phyloP scores from a whole-genome alignment of 2,329 filamentous ascomycete species.

The Trichoderma aggressivum region DNA sequence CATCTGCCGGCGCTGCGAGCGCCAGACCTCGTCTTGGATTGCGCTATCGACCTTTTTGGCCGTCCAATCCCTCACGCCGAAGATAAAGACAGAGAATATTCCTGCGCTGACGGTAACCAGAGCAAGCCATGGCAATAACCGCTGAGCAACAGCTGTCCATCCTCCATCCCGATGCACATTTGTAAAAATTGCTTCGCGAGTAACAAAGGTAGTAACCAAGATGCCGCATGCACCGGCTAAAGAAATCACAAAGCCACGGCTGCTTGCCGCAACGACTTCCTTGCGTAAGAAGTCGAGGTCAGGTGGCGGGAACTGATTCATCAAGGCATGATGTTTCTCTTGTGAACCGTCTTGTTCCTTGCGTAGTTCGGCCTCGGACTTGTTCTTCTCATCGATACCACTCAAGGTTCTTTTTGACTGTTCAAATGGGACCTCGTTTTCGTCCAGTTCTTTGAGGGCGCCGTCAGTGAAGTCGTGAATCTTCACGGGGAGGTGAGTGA shows the following conservation, averaged over 20 bases:
- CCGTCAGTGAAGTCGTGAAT: conserved; percentile 67
- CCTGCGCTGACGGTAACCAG: conserved; percentile 28
- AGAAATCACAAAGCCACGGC: conserved; percentile 35
- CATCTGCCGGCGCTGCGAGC: conserved; percentile 55
- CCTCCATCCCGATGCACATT: conserved; percentile 8
- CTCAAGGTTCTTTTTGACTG: conserved; percentile 37
- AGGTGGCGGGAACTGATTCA: conserved; percentile 46
- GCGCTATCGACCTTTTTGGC: conserved; percentile 58
- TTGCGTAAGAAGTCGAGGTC: conserved; percentile 43
- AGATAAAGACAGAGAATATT: not conserved
- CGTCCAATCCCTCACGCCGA: conserved; percentile 55
- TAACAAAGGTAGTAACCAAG: conserved; percentile 27
- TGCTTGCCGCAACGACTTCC: conserved; percentile 32
- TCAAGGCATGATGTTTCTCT: conserved; percentile 40
- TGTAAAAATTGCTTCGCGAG: conserved; percentile 21
- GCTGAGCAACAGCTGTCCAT: not conserved
- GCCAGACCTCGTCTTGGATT: conserved; percentile 69
- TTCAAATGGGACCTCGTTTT: conserved; percentile 34
- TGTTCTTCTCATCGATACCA: conserved; percentile 37
- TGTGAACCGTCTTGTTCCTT: conserved; percentile 37
- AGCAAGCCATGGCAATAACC: conserved; percentile 32
- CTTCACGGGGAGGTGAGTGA: conserved; percentile 65
- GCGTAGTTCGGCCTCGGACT: conserved; percentile 38
- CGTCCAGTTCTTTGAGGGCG: conserved; percentile 45
- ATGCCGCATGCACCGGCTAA: conserved; percentile 36